Evolutionary conservation across 768 basidiomycete species (phyloP).

Genomic region (Russula sp.): DNA sequence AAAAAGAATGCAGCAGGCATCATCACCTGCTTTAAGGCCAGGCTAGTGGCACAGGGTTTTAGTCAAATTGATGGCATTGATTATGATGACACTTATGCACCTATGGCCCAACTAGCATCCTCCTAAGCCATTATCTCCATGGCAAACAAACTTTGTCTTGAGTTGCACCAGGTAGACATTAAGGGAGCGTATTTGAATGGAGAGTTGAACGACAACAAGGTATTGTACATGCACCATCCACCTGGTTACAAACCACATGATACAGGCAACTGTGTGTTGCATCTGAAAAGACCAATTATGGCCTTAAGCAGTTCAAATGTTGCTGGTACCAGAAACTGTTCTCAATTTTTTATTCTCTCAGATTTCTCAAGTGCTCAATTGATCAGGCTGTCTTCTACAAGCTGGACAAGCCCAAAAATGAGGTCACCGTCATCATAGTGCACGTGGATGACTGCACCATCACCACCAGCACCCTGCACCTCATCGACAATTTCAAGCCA

Average conservation of each 20-base stretch:
- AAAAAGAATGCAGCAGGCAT: slow-evolving; percentile 36
- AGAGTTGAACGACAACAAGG: too few species aligned
- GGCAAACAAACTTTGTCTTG: background rate
- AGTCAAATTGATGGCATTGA: slow-evolving; percentile 32
- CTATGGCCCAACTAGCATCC: too few species aligned
- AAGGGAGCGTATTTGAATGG: too few species aligned
- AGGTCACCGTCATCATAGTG: too few species aligned
- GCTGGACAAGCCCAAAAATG: too few species aligned
- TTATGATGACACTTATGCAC: background rate
- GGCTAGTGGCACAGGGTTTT: slow-evolving; percentile 40
- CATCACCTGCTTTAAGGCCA: slow-evolving; percentile 36
- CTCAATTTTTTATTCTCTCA: background rate
- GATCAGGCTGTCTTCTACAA: background rate
- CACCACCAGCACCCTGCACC: too few species aligned
- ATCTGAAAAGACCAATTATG: too few species aligned
- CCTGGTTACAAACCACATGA: too few species aligned
- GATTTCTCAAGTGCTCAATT: background rate
- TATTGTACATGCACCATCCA: too few species aligned
- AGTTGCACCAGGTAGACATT: background rate
- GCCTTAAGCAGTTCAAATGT: background rate
- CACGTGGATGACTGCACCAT: too few species aligned
- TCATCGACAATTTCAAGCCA: too few species aligned
- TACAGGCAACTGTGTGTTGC: too few species aligned
- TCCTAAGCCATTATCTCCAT: background rate
- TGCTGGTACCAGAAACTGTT: background rate